Base-by-base conservation (phyloP, 2,329 filamentous ascomycete species). In the Monilinia fructigena region DNA sequence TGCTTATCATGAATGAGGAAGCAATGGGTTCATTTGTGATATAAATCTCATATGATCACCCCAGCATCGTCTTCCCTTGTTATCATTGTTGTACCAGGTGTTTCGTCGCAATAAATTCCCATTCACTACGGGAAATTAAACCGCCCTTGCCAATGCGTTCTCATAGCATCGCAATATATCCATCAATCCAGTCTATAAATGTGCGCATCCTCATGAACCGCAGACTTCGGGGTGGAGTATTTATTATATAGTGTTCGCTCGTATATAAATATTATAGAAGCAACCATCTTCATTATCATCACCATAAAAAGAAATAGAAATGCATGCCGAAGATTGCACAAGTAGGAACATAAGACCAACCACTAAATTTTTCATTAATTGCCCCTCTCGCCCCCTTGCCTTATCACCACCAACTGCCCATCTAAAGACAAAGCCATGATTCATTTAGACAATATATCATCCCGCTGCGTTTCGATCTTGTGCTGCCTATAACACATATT, bases 381-480 rank as follows among this genome's bases (percentile, higher is more conserved):
- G 12, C 28, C n/a, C 3, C 11, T 42, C 42, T 48, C 18, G 26
- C 23, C 55, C 26, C 42, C 26, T 14, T 50, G 10, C 31, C 31
- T 35, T 16, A 35, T 3, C 6, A 50, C 12, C n/a, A 48, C 10
- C 20, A 48, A 48, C 8, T 48, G 2, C 40, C 40, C 40, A 10
- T 16, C 16, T 42, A 10, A 16, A 23, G 20, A 18, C 45, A 8
- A 48, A 20, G 10, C 18, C 45, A 48, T 42, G 14, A 31, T n/a
- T 59, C 50, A 28, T 53, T 53, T 31, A 28, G 16, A 55, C 53
- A 6, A 16, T 14, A 23, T 3, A 18, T 67, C 64, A 80, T 56
- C 73, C 76, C 69, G 76, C 72, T 45, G 76, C 76, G 74, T 89
- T 90, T 71, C 87, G 81, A 66, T 77, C 78, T 63, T 82, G 79